Evolutionary conservation across 2,329 filamentous ascomycete species (phyloP), one percentile per base, ranked within the genome.

Genomic region (Monilinia fructigena): DNA sequence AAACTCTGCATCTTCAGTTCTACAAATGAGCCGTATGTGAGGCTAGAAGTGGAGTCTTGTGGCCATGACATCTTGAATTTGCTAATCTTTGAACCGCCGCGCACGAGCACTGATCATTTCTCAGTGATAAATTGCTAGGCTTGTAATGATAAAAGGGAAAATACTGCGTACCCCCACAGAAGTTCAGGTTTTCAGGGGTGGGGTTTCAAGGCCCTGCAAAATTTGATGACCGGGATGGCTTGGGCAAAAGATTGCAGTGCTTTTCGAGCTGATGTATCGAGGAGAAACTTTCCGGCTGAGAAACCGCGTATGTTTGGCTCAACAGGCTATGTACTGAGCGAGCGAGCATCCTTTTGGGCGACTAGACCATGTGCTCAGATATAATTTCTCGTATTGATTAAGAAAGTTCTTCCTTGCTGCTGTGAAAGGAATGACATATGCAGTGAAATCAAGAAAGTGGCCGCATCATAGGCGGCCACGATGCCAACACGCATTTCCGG

Each of bases 21-120:
- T 53, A 53, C 55, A 5, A 38, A 38, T 20, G 11, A 38, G 31
- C 58, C 28, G 38, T 11, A 14, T 16, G 40, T 50, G 55, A 53
- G 55, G 54, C 55, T 53, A 38, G 38, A 60, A 60, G 55, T 60
- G 63, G 55, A 65, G 35, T 35, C 55, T 14, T 11, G 31, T n/a
- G 26, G 52, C 52, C 31, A 35, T 58, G 50, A 23, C 28, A 47
- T 4, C 26, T 58, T 20, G 10, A 5, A 52, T 48, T 38, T 50
- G 55, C 23, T 60, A 65, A 65, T 53, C 35, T 60, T 60, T 65
- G 35, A 65, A 47, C 63, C 47, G 55, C 63, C 35, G 55, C 55
- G 47, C 55, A 53, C 47, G 35, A 60, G 47, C 31, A 38, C 5
- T 50, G 14, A 35, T 35, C 31, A 7, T 35, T 8, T 8, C 31